Conservation (phyloP, 129 eudicot genomes). For the Escallonia herrerae region DNA sequence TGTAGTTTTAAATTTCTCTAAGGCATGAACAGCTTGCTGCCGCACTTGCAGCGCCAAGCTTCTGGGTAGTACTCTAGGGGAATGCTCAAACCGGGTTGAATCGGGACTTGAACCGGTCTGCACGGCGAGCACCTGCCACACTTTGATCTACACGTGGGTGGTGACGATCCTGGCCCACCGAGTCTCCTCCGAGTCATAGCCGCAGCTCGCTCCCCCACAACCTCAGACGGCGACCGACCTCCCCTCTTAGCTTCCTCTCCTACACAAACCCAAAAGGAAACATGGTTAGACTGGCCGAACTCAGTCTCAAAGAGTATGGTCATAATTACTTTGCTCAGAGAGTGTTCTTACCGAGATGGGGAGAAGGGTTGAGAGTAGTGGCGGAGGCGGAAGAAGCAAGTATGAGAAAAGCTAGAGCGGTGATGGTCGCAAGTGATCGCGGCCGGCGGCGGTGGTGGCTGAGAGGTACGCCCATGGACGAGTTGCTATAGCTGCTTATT, state of each 20-base stretch:
- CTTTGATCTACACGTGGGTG: constrained; percentile 53
- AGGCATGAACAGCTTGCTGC: constrained; percentile 45
- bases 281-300: neutral
- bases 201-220: neutral
- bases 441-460: constrained; percentile 20
- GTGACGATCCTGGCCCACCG: constrained; percentile 50
- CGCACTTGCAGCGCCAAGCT: constrained; percentile 66
- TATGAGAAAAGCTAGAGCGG: constrained; percentile 16
- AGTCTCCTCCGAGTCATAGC: constrained; percentile 28
- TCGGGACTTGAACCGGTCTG: constrained; percentile 45
- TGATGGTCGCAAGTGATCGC: constrained; percentile 14
- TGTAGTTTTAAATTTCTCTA: constrained; percentile 6
- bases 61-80: constrained; percentile 66
- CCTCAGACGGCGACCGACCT: neutral
- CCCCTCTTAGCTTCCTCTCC: neutral
- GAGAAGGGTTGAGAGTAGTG: constrained; percentile 20
- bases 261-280: neutral
- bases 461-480: constrained; percentile 22
- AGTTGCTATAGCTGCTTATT: neutral
- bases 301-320: neutral
- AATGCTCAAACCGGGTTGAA: constrained; percentile 39
- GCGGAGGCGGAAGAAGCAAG: constrained; percentile 21
- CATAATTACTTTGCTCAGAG: neutral
- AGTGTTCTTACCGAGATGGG: constrained; percentile 29
- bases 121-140: constrained; percentile 52